Evolutionary conservation across 139 green algal genomes (phyloP).

Genomic region (Astrephomene gubernaculifera): DNA sequence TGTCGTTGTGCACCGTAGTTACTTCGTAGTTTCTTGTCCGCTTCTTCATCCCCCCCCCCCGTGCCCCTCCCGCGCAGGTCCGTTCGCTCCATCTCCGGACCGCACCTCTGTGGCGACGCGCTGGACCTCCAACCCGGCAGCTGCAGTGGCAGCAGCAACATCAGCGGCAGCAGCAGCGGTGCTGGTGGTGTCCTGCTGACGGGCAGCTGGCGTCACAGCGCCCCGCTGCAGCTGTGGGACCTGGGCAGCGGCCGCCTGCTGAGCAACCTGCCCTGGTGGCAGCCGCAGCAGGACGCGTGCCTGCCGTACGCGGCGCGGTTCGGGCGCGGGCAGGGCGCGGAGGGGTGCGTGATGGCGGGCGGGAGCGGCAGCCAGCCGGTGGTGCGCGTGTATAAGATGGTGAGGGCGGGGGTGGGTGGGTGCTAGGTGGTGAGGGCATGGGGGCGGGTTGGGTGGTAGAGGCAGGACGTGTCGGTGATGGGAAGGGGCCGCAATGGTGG

Average conservation of each 20-base stretch:
- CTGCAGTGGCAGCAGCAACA: too few relatives aligned
- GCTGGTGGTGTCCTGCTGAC: conserved; percentile 52
- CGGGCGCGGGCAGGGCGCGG: conserved; percentile 23
- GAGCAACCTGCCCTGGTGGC: conserved; percentile 63
- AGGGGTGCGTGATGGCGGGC: conserved; percentile 44
- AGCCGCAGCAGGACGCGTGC: conserved; percentile 50
- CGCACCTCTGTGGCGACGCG: conserved; percentile 68
- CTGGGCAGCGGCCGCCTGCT: conserved; percentile 53
- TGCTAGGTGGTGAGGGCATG: too few relatives aligned
- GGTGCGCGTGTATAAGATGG: conserved; percentile 52
- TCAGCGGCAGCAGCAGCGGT: too few relatives aligned
- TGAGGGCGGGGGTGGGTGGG: not conserved
- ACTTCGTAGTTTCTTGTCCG: too few relatives aligned
- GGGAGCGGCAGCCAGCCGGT: conserved; percentile 53
- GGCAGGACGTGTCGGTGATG: not conserved
- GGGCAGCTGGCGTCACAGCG: conserved; percentile 53
- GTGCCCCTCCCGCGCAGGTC: not conserved
- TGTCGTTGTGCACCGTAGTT: not conserved
- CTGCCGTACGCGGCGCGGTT: conserved; percentile 62
- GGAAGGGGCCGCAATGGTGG: too few relatives aligned
- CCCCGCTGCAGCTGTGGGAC: conserved; percentile 65
- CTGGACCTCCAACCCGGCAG: conserved; percentile 47
- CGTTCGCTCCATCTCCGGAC: conserved; percentile 64
- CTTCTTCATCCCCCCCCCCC: too few relatives aligned
- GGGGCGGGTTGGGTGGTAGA: not conserved